A percentile compares a stretch with the other conserved stretches of the same genome.
Evolutionary conservation across 1,284 basidiomycete species (phyloP).

Genomic region (Ganoderma meredithae): DNA sequence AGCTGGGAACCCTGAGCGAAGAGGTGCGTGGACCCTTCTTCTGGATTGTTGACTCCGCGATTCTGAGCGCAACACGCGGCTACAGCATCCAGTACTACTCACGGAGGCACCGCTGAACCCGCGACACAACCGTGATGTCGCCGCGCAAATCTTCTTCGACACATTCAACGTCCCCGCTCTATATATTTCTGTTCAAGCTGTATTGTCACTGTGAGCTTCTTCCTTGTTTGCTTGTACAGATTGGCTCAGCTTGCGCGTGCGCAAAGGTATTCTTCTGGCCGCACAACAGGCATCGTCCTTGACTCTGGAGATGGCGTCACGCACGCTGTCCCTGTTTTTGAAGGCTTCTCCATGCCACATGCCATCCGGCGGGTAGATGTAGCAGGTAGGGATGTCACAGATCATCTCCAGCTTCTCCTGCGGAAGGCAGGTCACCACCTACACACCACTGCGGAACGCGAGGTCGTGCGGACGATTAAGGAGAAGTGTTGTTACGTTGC

Average conservation of each 20-base stretch:
- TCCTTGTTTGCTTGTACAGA: not conserved
- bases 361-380: constrained; percentile 96
- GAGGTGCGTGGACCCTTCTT: constrained; percentile 67
- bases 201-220: constrained; percentile 85
- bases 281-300: constrained; percentile 98
- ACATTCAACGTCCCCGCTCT: constrained; percentile 99
- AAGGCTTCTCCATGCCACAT: constrained; percentile 99
- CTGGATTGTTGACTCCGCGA: constrained; percentile 24
- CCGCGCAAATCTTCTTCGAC: constrained; percentile 98
- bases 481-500: constrained; percentile 98
- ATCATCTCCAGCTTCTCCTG: constrained; percentile 92
- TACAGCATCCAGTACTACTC: constrained; percentile 92
- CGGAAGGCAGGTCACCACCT: constrained; percentile 96
- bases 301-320: constrained; percentile 99
- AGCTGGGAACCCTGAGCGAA: constrained; percentile 92
- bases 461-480: constrained; percentile 97
- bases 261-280: constrained; percentile 96
- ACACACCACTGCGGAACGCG: constrained; percentile 96
- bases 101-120: constrained; percentile 97
- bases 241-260: not conserved
- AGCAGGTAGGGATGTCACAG: constrained; percentile 97
- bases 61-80: constrained; percentile 12
- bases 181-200: constrained; percentile 97
- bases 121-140: constrained; percentile 91
- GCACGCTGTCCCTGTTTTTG: constrained; percentile 98